phyloP scores from a whole-genome alignment of 208 protist genomes.

The Trypanosoma avium region DNA sequence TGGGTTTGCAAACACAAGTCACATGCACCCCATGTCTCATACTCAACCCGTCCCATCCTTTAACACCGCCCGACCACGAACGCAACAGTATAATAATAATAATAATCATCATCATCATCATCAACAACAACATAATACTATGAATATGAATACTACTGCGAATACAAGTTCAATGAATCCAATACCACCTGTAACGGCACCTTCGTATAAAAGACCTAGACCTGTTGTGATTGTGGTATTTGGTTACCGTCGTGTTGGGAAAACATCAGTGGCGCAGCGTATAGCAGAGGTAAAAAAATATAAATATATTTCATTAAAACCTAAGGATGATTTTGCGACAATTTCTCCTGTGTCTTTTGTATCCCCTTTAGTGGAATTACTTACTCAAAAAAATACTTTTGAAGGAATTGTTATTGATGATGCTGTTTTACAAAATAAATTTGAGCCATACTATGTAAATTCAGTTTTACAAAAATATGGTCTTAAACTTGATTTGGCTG shows the following conservation, averaged over 20 bases:
- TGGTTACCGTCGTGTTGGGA: slow-evolving; percentile 68
- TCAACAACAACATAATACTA: too few species aligned
- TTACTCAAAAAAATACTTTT: slow-evolving; percentile 37
- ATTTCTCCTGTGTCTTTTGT: slow-evolving; percentile 34
- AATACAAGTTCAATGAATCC: not conserved
- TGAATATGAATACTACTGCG: too few species aligned
- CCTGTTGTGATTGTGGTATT: slow-evolving; percentile 71
- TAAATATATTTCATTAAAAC: slow-evolving; percentile 65
- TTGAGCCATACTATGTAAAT: slow-evolving; percentile 73
- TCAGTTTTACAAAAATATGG: slow-evolving; percentile 51
- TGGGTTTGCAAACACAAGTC: not conserved
- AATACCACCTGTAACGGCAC: slow-evolving; percentile 15
- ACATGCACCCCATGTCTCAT: slow-evolving; percentile 10
- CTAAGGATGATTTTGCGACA: slow-evolving; percentile 3
- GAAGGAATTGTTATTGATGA: slow-evolving; percentile 84
- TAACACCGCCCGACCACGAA: slow-evolving; percentile 1
- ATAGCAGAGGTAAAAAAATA: slow-evolving; percentile 55
- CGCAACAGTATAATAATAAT: slow-evolving; percentile 10
- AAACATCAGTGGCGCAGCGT: slow-evolving; percentile 64
- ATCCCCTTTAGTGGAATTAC: slow-evolving; percentile 35
- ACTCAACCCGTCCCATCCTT: slow-evolving; percentile 14
- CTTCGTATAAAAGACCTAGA: slow-evolving; percentile 39
- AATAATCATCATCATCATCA: too few species aligned
- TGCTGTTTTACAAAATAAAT: slow-evolving; percentile 63
- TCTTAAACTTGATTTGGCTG: slow-evolving; percentile 60